A percentile compares a stretch with the other conserved stretches of the same genome.
phyloP scores from a whole-genome alignment of 2,329 filamentous ascomycete genomes.

The Aspergillus fumigatiaffinis region DNA sequence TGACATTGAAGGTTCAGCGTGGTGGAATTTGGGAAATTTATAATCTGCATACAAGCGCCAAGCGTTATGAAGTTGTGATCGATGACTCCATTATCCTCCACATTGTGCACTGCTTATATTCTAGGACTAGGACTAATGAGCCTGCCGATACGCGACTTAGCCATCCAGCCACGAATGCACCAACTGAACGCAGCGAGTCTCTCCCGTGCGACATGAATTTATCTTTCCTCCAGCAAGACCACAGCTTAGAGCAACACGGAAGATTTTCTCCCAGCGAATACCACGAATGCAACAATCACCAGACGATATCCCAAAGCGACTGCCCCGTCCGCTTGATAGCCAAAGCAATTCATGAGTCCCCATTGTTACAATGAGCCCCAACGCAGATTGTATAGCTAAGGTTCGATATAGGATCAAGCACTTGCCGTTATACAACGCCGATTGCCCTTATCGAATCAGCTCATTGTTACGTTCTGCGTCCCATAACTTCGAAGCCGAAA shows the following conservation, averaged over 20 bases:
- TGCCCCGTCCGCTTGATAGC: neutral
- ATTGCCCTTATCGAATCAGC: neutral
- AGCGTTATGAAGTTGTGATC: neutral
- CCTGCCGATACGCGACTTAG: neutral
- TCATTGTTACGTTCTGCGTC: neutral
- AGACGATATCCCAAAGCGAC: neutral
- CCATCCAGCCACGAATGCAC: neutral
- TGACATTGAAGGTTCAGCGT: slow-evolving; percentile 30
- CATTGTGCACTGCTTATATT: neutral
- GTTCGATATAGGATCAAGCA: neutral
- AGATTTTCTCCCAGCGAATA: neutral
- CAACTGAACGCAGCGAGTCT: neutral
- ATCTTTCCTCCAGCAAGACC: no score
- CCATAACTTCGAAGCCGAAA: neutral
- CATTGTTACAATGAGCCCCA: neutral
- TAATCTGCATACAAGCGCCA: slow-evolving; percentile 6
- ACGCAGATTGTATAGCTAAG: neutral
- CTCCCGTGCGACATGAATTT: neutral
- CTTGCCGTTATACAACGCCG: neutral
- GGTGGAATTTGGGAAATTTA: slow-evolving; percentile 36
- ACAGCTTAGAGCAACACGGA: no score
- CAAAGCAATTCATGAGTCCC: neutral
- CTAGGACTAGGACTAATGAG: neutral
- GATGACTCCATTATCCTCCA: neutral
- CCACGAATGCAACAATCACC: neutral